A percentile compares a stretch with the other conserved stretches of the same genome.
Evolutionary conservation across 257 asterid genomes (phyloP).

Genomic region (Anisodus acutangulus): DNA sequence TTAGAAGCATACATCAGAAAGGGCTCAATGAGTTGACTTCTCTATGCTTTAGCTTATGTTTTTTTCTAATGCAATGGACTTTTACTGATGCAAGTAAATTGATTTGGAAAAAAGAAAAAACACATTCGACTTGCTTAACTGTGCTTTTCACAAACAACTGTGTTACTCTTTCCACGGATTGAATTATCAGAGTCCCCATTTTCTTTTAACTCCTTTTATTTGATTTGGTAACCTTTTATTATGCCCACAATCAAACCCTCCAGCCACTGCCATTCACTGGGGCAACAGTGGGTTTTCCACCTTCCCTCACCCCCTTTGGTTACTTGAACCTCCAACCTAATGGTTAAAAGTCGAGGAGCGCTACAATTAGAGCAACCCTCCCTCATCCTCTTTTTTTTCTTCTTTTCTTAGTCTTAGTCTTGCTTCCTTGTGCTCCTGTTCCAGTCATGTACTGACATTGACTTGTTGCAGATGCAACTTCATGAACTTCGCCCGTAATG

Average conservation of each 20-base stretch:
- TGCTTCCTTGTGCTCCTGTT: neutral
- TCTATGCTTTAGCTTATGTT: neutral
- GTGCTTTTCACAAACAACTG: neutral
- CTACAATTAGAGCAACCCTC: neutral
- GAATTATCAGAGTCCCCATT: neutral
- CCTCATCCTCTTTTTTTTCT: neutral
- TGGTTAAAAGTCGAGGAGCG: neutral
- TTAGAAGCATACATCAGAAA: neutral
- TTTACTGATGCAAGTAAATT: slow-evolving; percentile 13
- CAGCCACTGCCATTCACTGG: neutral
- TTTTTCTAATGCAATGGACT: neutral
- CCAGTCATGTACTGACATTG: slow-evolving; percentile 20
- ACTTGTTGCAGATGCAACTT: slow-evolving; percentile 75
- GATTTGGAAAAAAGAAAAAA: neutral
- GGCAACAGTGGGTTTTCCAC: neutral
- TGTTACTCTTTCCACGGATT: neutral
- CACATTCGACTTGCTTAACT: neutral
- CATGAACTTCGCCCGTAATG: slow-evolving; percentile 77
- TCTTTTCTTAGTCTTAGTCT: neutral
- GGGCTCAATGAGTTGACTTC: neutral
- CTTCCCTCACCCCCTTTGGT: neutral
- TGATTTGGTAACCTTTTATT: neutral
- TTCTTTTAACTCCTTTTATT: neutral
- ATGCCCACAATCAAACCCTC: neutral
- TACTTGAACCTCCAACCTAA: neutral